Base-by-base conservation (phyloP, 257 asterid species). In the Scutellaria barbata region DNA sequence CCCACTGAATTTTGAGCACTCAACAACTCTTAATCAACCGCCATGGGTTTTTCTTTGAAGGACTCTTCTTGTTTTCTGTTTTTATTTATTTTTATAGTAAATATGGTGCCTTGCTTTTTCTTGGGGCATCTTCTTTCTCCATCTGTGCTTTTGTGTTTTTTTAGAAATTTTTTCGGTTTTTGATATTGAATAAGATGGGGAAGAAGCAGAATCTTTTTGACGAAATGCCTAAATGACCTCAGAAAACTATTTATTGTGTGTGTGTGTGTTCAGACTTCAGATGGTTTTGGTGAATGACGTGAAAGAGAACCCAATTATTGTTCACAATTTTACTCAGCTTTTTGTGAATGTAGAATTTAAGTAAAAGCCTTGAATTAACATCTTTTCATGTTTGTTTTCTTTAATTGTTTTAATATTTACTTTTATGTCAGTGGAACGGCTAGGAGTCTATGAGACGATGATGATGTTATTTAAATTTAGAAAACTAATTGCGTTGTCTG, bases 1-100 rank as follows among this genome's bases (percentile, higher is more conserved):
- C 59, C 48, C 56, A 10, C 68, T 63, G 16, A 63, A 41, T 64
- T 47, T 51, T 10, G 51, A 68, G 67, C 61, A 68, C 71, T 43
- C 59, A 10, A 30, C 75, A 45, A 12, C 35, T 3, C 3, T 30
- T 30, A 10, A 17, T 17, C 69, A 30, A 48, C 7, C 17, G 6
- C 45, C 10, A 12, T 18, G 57, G 56, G 10, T 16, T 68, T 58
- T 47, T 39, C 13, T 12, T 22, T 42, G 7, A 20, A 41, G 35
- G 57, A 13, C 8, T 57, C 30, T 33, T 16, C 11, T 25, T n/a
- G 22, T 5, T 42, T 17, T 8, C 10, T 41, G 5, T 2, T 18
- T 4, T 5, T 16, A 17, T 56, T 8, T 4, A 8, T 16, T 35
- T 56, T 8, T 4, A 8, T 4, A 0, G 13, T 35, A 6, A 0